Percentiles rank a stretch among this genome's conserved stretches.
Evolutionary conservation across 495 filamentous ascomycete genomes (phyloP).

Genomic region (Astrothelium macrocarpum): DNA sequence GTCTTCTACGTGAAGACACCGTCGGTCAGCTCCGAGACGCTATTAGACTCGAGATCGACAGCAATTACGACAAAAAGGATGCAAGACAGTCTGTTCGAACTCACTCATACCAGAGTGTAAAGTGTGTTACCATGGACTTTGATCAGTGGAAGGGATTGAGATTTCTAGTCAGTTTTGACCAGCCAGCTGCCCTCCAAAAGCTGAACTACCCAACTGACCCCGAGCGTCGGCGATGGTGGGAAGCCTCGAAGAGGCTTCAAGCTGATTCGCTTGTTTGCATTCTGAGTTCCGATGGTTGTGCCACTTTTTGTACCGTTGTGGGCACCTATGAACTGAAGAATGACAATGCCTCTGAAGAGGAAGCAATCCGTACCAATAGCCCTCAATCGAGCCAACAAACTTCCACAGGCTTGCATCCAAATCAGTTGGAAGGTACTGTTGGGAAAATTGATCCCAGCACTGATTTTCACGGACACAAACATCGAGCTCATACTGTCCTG

Average conservation of each 20-base stretch:
- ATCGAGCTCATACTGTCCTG: slow-evolving; percentile 3
- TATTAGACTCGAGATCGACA: slow-evolving; percentile 35
- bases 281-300: slow-evolving; percentile 35
- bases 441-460: not conserved
- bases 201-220: slow-evolving; percentile 23
- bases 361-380: not conserved
- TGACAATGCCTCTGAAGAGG: not conserved
- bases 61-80: slow-evolving; percentile 17
- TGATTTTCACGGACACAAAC: not conserved
- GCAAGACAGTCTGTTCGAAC: slow-evolving; percentile 27
- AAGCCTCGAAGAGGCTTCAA: slow-evolving; percentile 44
- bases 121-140: slow-evolving; percentile 33
- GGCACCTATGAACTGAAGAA: slow-evolving; percentile 16
- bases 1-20: slow-evolving; percentile 57
- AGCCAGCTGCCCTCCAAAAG: slow-evolving; percentile 34
- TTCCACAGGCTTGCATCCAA: not conserved
- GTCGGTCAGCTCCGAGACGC: slow-evolving; percentile 53
- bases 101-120: slow-evolving; percentile 35
- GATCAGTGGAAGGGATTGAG: slow-evolving; percentile 44
- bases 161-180: slow-evolving; percentile 46
- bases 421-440: not conserved
- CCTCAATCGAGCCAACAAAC: slow-evolving; percentile 27
- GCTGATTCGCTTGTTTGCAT: slow-evolving; percentile 52
- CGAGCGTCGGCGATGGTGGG: slow-evolving; percentile 52
- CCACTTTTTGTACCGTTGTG: slow-evolving; percentile 48